These are phyloP conservation scores for Ploettnerulaceae sp. DNA, from an alignment of 2,329 filamentous ascomycete genomes.

Conservation along the genomic window DNA sequence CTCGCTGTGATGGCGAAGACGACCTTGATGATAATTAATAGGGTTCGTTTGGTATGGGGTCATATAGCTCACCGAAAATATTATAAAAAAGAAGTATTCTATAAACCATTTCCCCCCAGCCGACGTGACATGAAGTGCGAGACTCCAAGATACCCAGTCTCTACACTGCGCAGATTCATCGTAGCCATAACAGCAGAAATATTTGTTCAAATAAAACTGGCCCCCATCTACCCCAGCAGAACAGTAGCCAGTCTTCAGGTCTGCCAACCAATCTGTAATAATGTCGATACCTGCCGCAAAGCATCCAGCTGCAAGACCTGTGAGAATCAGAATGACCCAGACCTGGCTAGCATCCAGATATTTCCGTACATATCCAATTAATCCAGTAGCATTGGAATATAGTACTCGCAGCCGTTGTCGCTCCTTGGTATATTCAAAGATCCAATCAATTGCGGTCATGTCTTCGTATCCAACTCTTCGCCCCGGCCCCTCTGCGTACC, in stretches of 20 bases:
- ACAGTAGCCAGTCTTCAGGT: slow-evolving; percentile 88
- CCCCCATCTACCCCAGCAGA: slow-evolving; percentile 71
- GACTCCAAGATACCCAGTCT: slow-evolving; percentile 84
- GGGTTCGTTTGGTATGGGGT: neutral
- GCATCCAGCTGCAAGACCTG: slow-evolving; percentile 76
- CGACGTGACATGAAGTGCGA: slow-evolving; percentile 62
- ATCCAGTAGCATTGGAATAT: slow-evolving; percentile 60
- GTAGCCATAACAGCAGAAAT: slow-evolving; percentile 91
- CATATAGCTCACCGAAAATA: slow-evolving; percentile 65
- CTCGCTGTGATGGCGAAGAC: slow-evolving; percentile 74
- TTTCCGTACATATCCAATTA: slow-evolving; percentile 68
- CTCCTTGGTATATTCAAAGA: slow-evolving; percentile 97
- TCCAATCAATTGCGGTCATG: slow-evolving; percentile 97
- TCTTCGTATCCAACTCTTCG: slow-evolving; percentile 92
- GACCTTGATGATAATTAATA: slow-evolving; percentile 44
- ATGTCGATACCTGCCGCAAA: slow-evolving; percentile 89
- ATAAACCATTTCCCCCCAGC: slow-evolving; percentile 70
- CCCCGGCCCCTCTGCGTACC: slow-evolving; percentile 86
- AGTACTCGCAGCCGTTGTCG: slow-evolving; percentile 79
- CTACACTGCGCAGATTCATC: slow-evolving; percentile 75
- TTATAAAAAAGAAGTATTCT: slow-evolving; percentile 80
- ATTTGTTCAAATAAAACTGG: slow-evolving; percentile 83
- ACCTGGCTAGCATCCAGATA: slow-evolving; percentile 83
- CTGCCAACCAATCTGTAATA: slow-evolving; percentile 86
- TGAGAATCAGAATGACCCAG: slow-evolving; percentile 83